Evolutionary conservation across 805 yeast species (phyloP).

Genomic region (Sungouiella blattae): DNA sequence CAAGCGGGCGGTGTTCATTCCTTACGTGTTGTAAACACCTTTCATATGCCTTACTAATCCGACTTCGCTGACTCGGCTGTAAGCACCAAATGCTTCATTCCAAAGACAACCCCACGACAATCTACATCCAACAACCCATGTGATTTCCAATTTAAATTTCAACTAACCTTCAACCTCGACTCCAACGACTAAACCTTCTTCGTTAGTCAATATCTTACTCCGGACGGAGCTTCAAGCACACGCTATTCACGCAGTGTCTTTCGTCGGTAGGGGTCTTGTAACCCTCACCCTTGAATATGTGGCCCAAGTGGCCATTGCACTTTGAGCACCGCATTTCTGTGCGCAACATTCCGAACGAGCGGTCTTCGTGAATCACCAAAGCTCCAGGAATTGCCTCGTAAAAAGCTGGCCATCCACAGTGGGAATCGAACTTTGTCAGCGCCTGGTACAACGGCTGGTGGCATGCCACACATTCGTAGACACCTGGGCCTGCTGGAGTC

Average conservation of each 20-base stretch:
- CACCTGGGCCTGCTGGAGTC: conserved; percentile 56
- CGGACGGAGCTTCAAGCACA: conserved; percentile 61
- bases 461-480: conserved; percentile 86
- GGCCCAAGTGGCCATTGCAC: conserved; percentile 96
- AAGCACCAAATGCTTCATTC: too few relatives aligned
- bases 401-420: conserved; percentile 99
- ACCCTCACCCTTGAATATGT: conserved; percentile 92
- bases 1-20: conserved; percentile 71
- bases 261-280: conserved; percentile 82
- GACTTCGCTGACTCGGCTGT: too few relatives aligned
- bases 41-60: too few relatives aligned
- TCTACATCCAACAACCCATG: neutral
- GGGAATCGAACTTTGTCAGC: conserved; percentile 77
- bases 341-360: conserved; percentile 70
- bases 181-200: too few relatives aligned
- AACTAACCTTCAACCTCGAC: too few relatives aligned
- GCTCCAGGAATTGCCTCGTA: conserved; percentile 86
- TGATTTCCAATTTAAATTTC: too few relatives aligned
- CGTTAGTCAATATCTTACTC: too few relatives aligned
- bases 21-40: conserved; percentile 40
- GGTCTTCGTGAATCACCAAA: conserved; percentile 58
- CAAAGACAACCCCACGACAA: neutral
- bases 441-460: conserved; percentile 74
- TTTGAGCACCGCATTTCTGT: conserved; percentile 84
- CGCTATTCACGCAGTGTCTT: conserved; percentile 92